Conservation (phyloP, 306 rosid genomes). For the Potentilla sterilis region DNA sequence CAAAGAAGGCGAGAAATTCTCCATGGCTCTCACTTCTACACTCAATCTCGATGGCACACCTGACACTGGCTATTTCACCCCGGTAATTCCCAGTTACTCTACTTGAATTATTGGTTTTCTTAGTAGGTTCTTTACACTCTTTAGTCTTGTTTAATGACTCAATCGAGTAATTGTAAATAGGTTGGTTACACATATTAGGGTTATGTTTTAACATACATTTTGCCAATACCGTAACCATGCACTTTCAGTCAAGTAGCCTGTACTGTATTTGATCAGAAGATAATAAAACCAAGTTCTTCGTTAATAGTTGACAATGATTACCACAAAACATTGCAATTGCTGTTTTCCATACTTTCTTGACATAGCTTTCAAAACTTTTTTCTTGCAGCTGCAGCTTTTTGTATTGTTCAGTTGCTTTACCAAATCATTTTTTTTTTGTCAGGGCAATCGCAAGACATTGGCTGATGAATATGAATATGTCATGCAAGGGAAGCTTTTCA, state of each 20-base stretch:
- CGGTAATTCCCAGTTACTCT: constrained; percentile 31
- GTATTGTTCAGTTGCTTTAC: neutral
- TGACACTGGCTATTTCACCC: constrained; percentile 72
- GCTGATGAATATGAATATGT: constrained; percentile 88
- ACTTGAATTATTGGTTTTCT: too few species aligned
- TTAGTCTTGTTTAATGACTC: too few species aligned
- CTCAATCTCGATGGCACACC: constrained; percentile 85
- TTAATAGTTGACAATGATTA: neutral
- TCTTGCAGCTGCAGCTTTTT: neutral
- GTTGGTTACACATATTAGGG: neutral
- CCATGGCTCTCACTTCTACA: constrained; percentile 65
- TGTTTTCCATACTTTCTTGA: neutral
- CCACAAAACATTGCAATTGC: neutral
- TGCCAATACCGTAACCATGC: neutral
- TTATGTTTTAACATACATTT: neutral
- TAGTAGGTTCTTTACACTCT: too few species aligned
- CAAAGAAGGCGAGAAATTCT: constrained; percentile 74
- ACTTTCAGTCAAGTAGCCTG: neutral
- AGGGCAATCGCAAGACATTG: constrained; percentile 71
- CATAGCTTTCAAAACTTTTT: neutral
- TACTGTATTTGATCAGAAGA: neutral
- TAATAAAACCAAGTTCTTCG: neutral
- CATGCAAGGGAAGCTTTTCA: constrained; percentile 85
- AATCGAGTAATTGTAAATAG: too few species aligned
- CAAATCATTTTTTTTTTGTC: neutral